Percentiles rank a stretch among this genome's conserved stretches.
Evolutionary conservation across 1,284 basidiomycete genomes (phyloP).

Genomic region (Neotropicomus parvogracilis): DNA sequence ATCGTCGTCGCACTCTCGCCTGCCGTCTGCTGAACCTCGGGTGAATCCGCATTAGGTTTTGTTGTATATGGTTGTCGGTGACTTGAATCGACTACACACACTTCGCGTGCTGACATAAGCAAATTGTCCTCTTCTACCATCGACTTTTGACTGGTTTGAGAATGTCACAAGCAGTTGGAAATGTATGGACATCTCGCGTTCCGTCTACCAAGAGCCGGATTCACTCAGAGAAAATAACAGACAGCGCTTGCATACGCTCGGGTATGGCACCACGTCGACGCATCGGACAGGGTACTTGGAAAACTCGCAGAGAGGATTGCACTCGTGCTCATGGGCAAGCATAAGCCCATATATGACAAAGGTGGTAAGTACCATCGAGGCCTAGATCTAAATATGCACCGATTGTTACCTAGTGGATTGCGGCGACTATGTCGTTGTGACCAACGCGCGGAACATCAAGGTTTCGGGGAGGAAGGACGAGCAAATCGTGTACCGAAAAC

Average conservation of each 20-base stretch:
- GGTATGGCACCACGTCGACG: conserved; percentile 95
- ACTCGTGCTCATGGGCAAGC: conserved; percentile 96
- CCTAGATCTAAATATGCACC: neutral
- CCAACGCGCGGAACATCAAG: conserved; percentile 80
- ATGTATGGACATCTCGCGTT: conserved; percentile 43
- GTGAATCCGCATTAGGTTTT: too few species aligned
- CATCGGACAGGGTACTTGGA: conserved; percentile 85
- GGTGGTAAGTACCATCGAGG: conserved; percentile 53
- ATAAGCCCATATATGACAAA: conserved; percentile 97
- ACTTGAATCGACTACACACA: too few species aligned
- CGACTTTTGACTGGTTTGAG: neutral
- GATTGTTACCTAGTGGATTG: conserved; percentile 66
- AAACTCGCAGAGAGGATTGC: conserved; percentile 94
- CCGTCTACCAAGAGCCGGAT: neutral
- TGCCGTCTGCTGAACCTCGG: too few species aligned
- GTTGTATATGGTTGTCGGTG: too few species aligned
- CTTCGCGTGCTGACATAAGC: conserved; percentile 7
- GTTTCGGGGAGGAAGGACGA: conserved; percentile 89
- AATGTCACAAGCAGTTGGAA: conserved; percentile 67
- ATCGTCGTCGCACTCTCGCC: too few species aligned
- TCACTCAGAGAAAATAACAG: conserved; percentile 42
- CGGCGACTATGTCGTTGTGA: conserved; percentile 97
- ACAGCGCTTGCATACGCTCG: conserved; percentile 90
- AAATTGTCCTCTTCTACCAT: neutral
- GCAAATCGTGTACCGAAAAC: conserved; percentile 85